These are phyloP conservation scores for Eucalyptus curtisii DNA, from an alignment of 345 rosid genomes.

Conservation along the genomic window DNA sequence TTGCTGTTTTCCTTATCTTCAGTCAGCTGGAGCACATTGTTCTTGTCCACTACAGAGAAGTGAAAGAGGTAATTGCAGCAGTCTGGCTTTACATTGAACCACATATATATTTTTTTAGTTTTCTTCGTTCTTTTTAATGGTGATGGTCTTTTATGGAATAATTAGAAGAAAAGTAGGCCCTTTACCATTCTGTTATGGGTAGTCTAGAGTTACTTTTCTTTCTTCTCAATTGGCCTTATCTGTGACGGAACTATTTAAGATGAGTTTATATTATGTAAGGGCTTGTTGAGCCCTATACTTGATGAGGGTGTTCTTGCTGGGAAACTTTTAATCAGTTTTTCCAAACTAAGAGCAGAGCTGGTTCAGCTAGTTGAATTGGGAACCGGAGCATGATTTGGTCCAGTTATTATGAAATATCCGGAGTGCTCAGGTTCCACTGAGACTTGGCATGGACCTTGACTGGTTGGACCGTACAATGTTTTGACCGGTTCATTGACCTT, in stretches of 20 bases:
- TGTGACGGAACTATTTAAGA: neutral
- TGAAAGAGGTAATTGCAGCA: constrained; percentile 49
- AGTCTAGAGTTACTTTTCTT: neutral
- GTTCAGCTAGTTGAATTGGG: neutral
- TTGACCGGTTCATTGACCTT: neutral
- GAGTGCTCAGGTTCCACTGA: neutral
- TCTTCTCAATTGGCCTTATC: neutral
- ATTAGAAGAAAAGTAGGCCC: neutral
- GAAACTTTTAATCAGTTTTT: neutral
- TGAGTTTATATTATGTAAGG: neutral
- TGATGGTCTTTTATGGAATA: neutral
- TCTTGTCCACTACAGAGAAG: constrained; percentile 78
- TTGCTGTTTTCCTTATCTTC: constrained; percentile 7
- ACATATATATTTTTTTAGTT: neutral
- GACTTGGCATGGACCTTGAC: neutral
- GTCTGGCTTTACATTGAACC: neutral
- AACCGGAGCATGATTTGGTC: neutral
- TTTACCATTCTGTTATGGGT: neutral
- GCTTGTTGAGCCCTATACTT: neutral
- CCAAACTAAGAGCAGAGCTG: neutral
- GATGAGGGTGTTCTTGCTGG: neutral
- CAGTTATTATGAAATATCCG: neutral
- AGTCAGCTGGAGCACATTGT: constrained; percentile 79
- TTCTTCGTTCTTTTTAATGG: neutral
- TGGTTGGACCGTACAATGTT: neutral